phyloP scores from a whole-genome alignment of 805 yeast species.

The Metschnikowia anglica region DNA sequence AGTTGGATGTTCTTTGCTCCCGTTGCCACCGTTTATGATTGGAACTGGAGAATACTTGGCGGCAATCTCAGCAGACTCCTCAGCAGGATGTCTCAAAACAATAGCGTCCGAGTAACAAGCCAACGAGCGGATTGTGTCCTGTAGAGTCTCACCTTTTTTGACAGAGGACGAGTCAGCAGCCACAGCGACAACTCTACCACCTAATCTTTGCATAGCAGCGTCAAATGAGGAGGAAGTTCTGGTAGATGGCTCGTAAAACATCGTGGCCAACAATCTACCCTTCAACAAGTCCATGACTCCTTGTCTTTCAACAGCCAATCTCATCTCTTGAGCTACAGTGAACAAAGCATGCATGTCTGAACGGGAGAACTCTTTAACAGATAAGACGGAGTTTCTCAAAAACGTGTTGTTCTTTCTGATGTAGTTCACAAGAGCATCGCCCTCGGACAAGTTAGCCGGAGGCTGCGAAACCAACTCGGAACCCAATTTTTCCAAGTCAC shows the following conservation, averaged over 20 bases:
- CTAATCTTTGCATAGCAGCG: conserved; percentile 99
- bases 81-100: conserved; percentile 94
- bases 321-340: conserved; percentile 97
- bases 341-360: conserved; percentile 89
- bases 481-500: conserved; percentile 50
- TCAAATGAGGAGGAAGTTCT: conserved; percentile 96
- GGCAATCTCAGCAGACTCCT: conserved; percentile 88
- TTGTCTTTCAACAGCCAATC: conserved; percentile 93
- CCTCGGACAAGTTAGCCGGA: conserved; percentile 69
- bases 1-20: conserved; percentile 97
- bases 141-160: conserved; percentile 96
- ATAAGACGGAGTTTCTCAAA: conserved; percentile 80
- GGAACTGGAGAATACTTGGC: conserved; percentile 97
- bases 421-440: conserved; percentile 74
- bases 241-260: conserved; percentile 98
- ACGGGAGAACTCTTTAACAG: conserved; percentile 85
- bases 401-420: conserved; percentile 86
- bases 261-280: conserved; percentile 89
- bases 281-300: conserved; percentile 89
- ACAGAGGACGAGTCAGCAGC: conserved; percentile 88
- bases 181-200: conserved; percentile 93
- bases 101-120: conserved; percentile 96
- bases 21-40: conserved; percentile 96
- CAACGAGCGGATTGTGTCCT: conserved; percentile 92
- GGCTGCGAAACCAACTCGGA: conserved; percentile 73